Evolutionary conservation across 1,284 basidiomycete species (phyloP).

Genomic region (Tilletiaria anomala): DNA sequence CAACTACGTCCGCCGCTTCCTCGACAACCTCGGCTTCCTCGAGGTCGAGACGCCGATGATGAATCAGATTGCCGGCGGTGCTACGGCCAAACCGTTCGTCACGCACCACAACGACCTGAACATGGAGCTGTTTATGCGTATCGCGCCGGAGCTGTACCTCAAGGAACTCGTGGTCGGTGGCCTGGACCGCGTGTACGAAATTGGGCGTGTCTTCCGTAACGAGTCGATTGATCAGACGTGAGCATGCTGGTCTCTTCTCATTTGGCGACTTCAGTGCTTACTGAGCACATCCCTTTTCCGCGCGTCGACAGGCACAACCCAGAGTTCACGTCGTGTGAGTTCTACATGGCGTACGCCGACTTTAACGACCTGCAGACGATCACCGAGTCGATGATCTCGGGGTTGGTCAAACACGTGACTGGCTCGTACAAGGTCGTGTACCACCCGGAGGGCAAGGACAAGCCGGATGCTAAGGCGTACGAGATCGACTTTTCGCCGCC

Average conservation of each 20-base stretch:
- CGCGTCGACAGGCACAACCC: too few species aligned
- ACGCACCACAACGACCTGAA: slow-evolving; percentile 98
- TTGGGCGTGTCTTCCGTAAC: slow-evolving; percentile 94
- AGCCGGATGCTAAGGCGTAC: slow-evolving; percentile 49
- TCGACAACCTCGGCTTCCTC: slow-evolving; percentile 85
- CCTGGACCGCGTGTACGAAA: slow-evolving; percentile 93
- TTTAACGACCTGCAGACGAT: slow-evolving; percentile 99
- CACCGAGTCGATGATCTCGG: slow-evolving; percentile 79
- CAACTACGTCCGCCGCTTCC: slow-evolving; percentile 60
- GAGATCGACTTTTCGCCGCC: slow-evolving; percentile 79
- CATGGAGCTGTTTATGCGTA: slow-evolving; percentile 92
- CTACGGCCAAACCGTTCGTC: slow-evolving; percentile 94
- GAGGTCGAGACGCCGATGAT: slow-evolving; percentile 99
- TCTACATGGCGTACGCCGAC: slow-evolving; percentile 99
- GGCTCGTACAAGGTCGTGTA: slow-evolving; percentile 71
- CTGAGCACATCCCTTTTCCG: background rate
- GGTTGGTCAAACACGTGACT: slow-evolving; percentile 76
- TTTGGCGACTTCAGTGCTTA: background rate
- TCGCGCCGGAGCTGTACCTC: slow-evolving; percentile 94
- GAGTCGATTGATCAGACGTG: slow-evolving; percentile 98
- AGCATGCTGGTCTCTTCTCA: slow-evolving; percentile 89
- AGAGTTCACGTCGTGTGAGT: slow-evolving; percentile 78
- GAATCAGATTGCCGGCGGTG: slow-evolving; percentile 89
- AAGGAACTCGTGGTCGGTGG: slow-evolving; percentile 97
- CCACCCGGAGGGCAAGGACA: slow-evolving; percentile 83